Conservation (phyloP, 768 basidiomycete species). For the Lactarius sp. region DNA sequence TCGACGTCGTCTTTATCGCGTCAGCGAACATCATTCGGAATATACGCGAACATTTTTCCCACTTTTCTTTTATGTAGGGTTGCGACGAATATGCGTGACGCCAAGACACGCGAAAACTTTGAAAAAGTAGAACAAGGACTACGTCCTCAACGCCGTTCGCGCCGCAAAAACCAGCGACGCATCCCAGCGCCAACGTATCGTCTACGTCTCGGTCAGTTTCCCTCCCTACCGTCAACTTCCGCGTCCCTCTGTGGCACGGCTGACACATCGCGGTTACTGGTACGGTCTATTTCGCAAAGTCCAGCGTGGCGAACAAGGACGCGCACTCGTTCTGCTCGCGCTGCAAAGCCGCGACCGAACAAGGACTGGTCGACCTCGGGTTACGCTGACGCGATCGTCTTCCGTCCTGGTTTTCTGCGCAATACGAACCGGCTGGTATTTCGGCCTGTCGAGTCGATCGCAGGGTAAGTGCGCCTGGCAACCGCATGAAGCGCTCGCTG, state of each 20-base stretch:
- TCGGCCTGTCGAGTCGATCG: slow-evolving; percentile 39
- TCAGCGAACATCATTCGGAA: slow-evolving; percentile 31
- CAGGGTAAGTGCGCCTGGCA: slow-evolving; percentile 40
- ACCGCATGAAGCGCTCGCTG: neutral
- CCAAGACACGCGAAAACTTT: slow-evolving; percentile 60
- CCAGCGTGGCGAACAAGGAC: slow-evolving; percentile 41
- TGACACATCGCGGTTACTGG: slow-evolving; percentile 35
- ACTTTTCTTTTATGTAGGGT: slow-evolving; percentile 35
- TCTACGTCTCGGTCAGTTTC: slow-evolving; percentile 63
- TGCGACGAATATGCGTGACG: slow-evolving; percentile 56
- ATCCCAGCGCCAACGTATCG: slow-evolving; percentile 47
- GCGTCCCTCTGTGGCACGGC: neutral
- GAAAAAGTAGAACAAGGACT: slow-evolving; percentile 75
- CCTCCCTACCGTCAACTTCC: neutral
- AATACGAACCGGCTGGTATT: slow-evolving; percentile 42
- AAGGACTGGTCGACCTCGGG: slow-evolving; percentile 56
- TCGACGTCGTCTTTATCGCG: slow-evolving; percentile 74
- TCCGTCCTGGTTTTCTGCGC: slow-evolving; percentile 56
- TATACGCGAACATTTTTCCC: neutral
- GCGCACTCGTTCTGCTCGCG: slow-evolving; percentile 50
- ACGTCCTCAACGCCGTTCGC: slow-evolving; percentile 51
- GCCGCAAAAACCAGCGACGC: slow-evolving; percentile 59
- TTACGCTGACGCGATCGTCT: slow-evolving; percentile 69
- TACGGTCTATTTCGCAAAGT: neutral
- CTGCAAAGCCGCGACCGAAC: slow-evolving; percentile 76